Evolutionary conservation across 1,139 yeast species (phyloP).

Genomic region (Candida smagusa): DNA sequence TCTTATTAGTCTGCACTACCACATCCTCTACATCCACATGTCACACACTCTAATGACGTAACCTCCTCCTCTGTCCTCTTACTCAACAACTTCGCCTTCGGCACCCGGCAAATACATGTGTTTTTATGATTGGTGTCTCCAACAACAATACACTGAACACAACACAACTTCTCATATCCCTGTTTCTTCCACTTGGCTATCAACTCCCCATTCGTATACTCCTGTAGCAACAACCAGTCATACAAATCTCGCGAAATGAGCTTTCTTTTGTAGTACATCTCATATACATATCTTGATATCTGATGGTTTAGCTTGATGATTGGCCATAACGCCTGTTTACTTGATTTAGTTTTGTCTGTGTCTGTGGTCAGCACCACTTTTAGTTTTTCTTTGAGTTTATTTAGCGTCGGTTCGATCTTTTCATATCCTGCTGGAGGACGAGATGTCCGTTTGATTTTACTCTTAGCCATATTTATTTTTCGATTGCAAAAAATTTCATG

Average conservation of each 20-base stretch:
- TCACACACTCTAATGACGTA: constrained; percentile 58
- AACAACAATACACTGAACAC: constrained; percentile 74
- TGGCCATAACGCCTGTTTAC: constrained; percentile 67
- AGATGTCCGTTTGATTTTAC: constrained; percentile 13
- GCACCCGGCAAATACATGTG: constrained; percentile 85
- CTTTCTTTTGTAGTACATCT: constrained; percentile 66
- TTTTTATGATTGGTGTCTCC: constrained; percentile 61
- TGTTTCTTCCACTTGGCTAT: constrained; percentile 91
- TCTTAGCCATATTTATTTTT: constrained; percentile 10
- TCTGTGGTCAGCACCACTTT: constrained; percentile 50
- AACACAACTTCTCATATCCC: constrained; percentile 86
- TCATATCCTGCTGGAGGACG: constrained; percentile 73
- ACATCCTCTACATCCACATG: constrained; percentile 90
- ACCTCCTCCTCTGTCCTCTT: constrained; percentile 31
- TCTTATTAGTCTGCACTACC: constrained; percentile 80
- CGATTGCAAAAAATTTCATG: neutral
- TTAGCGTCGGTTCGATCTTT: constrained; percentile 68
- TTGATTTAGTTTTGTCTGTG: constrained; percentile 29
- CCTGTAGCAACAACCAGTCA: constrained; percentile 69
- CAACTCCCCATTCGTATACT: constrained; percentile 63
- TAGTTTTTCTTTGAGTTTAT: constrained; percentile 56
- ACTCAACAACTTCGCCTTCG: constrained; percentile 45
- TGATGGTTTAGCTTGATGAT: constrained; percentile 70
- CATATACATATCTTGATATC: constrained; percentile 72
- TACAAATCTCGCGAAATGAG: constrained; percentile 68